Evolutionary conservation across 805 yeast species (phyloP).

Genomic region (Pichia scutulata): DNA sequence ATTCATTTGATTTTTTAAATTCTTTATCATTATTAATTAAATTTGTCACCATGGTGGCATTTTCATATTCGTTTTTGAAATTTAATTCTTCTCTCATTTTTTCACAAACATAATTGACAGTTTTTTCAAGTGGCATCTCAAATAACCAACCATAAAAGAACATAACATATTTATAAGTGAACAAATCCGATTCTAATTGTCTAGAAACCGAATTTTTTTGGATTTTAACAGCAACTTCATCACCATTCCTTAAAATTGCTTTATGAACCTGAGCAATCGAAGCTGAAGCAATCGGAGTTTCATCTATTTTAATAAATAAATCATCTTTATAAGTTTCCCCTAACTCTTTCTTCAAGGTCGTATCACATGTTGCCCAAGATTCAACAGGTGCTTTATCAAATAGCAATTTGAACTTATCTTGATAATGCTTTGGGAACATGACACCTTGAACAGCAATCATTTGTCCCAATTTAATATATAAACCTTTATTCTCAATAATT

Average conservation of each 20-base stretch:
- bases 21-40: conserved; percentile 37
- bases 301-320: conserved; percentile 40
- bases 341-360: conserved; percentile 31
- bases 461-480: conserved; percentile 74
- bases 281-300: conserved; percentile 64
- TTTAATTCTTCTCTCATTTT: conserved; percentile 56
- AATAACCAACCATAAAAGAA: conserved; percentile 49
- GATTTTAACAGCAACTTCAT: conserved; percentile 55
- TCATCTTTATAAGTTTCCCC: conserved; percentile 35
- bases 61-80: conserved; percentile 48
- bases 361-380: conserved; percentile 39
- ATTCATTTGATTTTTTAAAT: conserved; percentile 26
- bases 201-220: conserved; percentile 56
- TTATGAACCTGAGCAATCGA: conserved; percentile 66
- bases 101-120: conserved; percentile 48
- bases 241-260: conserved; percentile 40
- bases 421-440: conserved; percentile 59
- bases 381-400: conserved; percentile 67
- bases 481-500: conserved; percentile 42
- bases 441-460: conserved; percentile 70
- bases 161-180: conserved; percentile 47
- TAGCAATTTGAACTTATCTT: conserved; percentile 44
- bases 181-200: conserved; percentile 55
- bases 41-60: conserved; percentile 36
- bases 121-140: conserved; percentile 53